Base-by-base conservation (phyloP, 768 basidiomycete species). In the Phylloporus rhodoxanthus region DNA sequence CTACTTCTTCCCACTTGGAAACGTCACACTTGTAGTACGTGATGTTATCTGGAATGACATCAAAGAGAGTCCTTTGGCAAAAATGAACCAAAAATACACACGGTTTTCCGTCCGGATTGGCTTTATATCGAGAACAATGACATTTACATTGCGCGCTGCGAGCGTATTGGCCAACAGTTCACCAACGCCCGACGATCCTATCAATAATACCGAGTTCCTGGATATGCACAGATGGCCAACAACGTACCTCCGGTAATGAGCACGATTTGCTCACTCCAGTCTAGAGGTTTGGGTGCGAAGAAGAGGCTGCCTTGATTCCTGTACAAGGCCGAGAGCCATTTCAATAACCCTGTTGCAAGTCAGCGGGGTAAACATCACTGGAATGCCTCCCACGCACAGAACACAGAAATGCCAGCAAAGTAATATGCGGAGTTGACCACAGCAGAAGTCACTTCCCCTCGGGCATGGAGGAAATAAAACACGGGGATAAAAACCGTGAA, bases 261-360 rank as follows among this genome's bases (percentile, higher is more conserved):
- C 5, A 97, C 84, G 48, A 95, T 81, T 68, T 97, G 90, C 40
- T 92, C 82, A 39, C 78, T 78, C 95, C 94, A 97, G 57, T 92
- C 82, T 25, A 92, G 66, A 32, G 70, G 76, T 13, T 70, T 63
- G 2, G 84, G 81, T 0, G 77, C 73, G 51, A 81, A 81, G 20
- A 91, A 65, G 19, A 84, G 62, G 55, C 72, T 82, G 25, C 78
- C 79, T 65, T 87, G 83, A 59, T 90, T 92, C 47, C 87, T 76
- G 64, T 90, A 88, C 40, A 89, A 58, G 41, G 71, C 74, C 19
- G 88, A 87, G 51, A 76, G 72, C 83, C 87, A 88, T 56, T 75
- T 82, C 15, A 84, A 54, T 47, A 78, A 69, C 80, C 82, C 91
- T 91, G 47, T 25, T 25, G 41, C 51, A 48, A 28, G 54, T 54